These are phyloP conservation scores for Russula lepida DNA, from an alignment of 768 basidiomycete species.

Conservation along the genomic window DNA sequence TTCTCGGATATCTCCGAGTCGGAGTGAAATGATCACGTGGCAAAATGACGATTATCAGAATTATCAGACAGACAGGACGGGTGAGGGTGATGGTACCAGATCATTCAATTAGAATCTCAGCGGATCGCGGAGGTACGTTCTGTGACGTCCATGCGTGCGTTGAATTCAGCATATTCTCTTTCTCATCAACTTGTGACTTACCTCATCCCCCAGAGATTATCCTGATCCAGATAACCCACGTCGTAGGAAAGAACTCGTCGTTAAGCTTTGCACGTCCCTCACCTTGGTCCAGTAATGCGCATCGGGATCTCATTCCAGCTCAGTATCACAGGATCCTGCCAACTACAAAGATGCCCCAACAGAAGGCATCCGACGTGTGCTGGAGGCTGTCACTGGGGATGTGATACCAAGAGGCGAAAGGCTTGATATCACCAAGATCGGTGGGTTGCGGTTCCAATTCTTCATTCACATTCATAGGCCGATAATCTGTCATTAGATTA, in stretches of 20 bases:
- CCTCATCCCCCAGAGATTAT: constrained; percentile 45
- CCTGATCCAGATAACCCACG: constrained; percentile 55
- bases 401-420: constrained; percentile 56
- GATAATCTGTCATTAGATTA: constrained; percentile 49
- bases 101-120: constrained; percentile 75
- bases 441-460: constrained; percentile 31
- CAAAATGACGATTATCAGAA: not conserved
- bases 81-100: constrained; percentile 39
- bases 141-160: constrained; percentile 81
- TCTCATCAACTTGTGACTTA: not conserved
- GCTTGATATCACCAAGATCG: constrained; percentile 74
- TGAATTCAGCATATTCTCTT: not conserved
- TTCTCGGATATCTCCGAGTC: no score
- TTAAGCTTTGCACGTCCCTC: constrained; percentile 68
- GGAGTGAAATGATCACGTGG: not conserved
- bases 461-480: not conserved
- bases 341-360: constrained; percentile 93
- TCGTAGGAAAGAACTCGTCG: constrained; percentile 71
- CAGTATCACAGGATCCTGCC: constrained; percentile 81
- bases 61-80: no score
- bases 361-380: constrained; percentile 80
- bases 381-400: constrained; percentile 68
- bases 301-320: not conserved
- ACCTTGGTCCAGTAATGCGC: not conserved
- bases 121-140: constrained; percentile 88